Conservation (phyloP, 768 basidiomycete species). For the Mycena rebaudengoi region DNA sequence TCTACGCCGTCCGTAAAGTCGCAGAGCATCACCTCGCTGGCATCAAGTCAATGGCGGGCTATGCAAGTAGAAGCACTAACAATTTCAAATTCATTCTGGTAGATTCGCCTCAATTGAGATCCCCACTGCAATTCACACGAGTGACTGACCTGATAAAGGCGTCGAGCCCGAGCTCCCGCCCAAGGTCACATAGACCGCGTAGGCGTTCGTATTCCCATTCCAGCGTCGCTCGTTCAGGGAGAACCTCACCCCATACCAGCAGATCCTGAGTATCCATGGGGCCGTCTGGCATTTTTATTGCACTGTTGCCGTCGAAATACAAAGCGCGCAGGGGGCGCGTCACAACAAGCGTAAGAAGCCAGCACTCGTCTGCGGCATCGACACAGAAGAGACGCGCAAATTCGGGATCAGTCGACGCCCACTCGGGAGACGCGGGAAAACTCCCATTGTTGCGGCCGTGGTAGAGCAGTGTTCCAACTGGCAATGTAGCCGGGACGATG, state of each 20-base stretch:
- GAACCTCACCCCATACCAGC: conserved; percentile 39
- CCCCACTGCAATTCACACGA: not conserved
- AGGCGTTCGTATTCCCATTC: conserved; percentile 46
- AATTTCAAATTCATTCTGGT: conserved; percentile 58
- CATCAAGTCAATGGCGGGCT: not conserved
- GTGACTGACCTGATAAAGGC: conserved; percentile 52
- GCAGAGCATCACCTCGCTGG: conserved; percentile 58
- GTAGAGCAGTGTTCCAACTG: conserved; percentile 46
- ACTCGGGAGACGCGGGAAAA: conserved; percentile 42
- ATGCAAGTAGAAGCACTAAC: conserved; percentile 37
- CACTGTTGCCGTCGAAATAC: conserved; percentile 52
- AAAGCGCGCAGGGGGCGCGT: conserved; percentile 41
- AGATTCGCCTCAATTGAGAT: not conserved
- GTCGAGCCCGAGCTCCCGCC: conserved; percentile 48
- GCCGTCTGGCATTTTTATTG: conserved; percentile 39
- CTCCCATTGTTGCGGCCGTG: conserved; percentile 40
- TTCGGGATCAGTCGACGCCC: conserved; percentile 50
- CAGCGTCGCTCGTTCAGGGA: conserved; percentile 10
- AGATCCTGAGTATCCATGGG: conserved; percentile 48
- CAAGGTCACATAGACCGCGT: conserved; percentile 52
- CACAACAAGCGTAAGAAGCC: conserved; percentile 33
- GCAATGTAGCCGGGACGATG: conserved; percentile 43
- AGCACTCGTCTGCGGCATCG: conserved; percentile 22
- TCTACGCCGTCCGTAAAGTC: conserved; percentile 51
- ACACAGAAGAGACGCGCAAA: conserved; percentile 35